phyloP scores from a whole-genome alignment of 176 grass and related monocot species.

The Triticum aestivum region DNA sequence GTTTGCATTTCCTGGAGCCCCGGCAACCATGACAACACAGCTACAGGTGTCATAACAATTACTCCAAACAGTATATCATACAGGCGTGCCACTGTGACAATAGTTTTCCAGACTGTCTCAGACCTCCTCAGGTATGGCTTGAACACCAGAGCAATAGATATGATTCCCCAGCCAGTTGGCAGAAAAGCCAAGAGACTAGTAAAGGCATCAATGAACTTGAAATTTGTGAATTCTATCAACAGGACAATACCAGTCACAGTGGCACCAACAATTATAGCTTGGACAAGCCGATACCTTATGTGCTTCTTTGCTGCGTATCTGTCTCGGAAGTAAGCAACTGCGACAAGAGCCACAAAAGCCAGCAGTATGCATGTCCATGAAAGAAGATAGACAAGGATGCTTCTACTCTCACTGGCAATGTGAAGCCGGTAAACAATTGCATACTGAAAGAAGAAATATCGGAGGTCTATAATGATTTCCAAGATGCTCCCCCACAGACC shows the following conservation, averaged over 20 bases:
- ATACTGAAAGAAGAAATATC: constrained; percentile 97
- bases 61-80: constrained; percentile 94
- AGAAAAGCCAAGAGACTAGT: constrained; percentile 86
- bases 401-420: constrained; percentile 61
- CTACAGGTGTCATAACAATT: constrained; percentile 81
- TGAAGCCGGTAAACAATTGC: constrained; percentile 82
- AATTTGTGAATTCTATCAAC: constrained; percentile 65
- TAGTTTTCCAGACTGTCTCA: constrained; percentile 70
- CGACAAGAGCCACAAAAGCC: constrained; percentile 68
- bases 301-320: constrained; percentile 90
- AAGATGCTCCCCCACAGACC: constrained; percentile 80
- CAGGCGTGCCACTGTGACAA: constrained; percentile 72
- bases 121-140: constrained; percentile 68
- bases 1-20: constrained; percentile 97
- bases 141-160: constrained; percentile 89
- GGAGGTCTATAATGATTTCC: constrained; percentile 85
- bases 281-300: constrained; percentile 79
- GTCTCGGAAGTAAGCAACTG: constrained; percentile 71
- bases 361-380: constrained; percentile 75
- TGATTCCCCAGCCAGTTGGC: constrained; percentile 93
- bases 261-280: constrained; percentile 57
- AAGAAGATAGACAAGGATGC: constrained; percentile 87
- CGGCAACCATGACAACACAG: constrained; percentile 91
- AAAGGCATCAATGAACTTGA: constrained; percentile 75
- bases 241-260: constrained; percentile 57